phyloP scores from a whole-genome alignment of 768 basidiomycete species.

The Psilocybe tampanensis region DNA sequence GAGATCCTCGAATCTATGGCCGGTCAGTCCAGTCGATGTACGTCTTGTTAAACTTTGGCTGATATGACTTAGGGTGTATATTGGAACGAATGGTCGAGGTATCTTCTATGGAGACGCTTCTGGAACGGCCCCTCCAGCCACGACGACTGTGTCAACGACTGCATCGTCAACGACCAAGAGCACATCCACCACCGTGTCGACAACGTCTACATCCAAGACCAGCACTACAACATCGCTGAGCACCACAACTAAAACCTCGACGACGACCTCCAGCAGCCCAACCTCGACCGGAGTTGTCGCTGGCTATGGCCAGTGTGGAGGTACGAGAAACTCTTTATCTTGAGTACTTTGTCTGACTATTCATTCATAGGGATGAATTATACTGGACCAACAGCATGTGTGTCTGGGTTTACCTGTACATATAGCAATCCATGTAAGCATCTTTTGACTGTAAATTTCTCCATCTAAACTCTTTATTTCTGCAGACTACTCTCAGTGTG shows the following conservation, averaged over 20 bases:
- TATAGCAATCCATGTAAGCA: conserved; percentile 42
- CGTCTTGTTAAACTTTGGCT: neutral
- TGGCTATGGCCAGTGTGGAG: conserved; percentile 48
- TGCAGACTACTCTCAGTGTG: conserved; percentile 46
- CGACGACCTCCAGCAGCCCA: conserved; percentile 20
- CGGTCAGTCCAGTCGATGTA: conserved; percentile 36
- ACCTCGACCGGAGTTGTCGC: conserved; percentile 32
- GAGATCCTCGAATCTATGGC: conserved; percentile 55
- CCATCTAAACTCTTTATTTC: neutral
- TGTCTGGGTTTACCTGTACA: conserved; percentile 38
- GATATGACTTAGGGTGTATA: conserved; percentile 47
- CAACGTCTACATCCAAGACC: conserved; percentile 23
- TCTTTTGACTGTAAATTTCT: neutral
- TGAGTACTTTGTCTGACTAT: neutral
- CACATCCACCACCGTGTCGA: conserved; percentile 17
- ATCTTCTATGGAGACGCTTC: conserved; percentile 51
- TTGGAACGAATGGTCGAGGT: conserved; percentile 64
- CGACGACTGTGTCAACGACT: conserved; percentile 27
- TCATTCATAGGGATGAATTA: conserved; percentile 32
- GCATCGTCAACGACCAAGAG: conserved; percentile 19
- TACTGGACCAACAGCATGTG: conserved; percentile 45
- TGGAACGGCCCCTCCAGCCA: conserved; percentile 30
- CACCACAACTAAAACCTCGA: conserved; percentile 13
- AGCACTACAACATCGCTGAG: conserved; percentile 6
- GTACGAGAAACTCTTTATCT: conserved; percentile 12